Base-by-base conservation (phyloP, 352 stramenopile species). In the Achlya hypogyna region DNA sequence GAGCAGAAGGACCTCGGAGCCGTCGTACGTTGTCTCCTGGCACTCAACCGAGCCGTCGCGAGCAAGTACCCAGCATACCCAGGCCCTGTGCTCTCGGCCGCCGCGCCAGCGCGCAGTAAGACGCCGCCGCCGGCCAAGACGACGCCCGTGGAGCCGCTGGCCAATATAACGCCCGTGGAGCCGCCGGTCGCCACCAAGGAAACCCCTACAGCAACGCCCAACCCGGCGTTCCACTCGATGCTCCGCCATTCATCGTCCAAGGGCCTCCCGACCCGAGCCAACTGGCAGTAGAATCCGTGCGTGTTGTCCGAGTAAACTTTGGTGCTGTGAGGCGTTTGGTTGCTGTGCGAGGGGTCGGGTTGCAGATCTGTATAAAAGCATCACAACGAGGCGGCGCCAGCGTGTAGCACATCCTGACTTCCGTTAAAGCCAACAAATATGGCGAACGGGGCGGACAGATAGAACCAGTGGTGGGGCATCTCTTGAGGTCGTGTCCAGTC, bases 11-110 rank as follows among this genome's bases (percentile, higher is more conserved):
- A 96, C 59, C 32, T 95, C 2, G 76, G 75, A 27, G 72, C 89
- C n/a, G 88, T 96, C 25, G 80, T 91, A 23, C 84, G 87, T 42
- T 95, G 86, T 68, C 77, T 96, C 59, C 84, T 93, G 40, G 88
- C 88, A 0, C 74, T 96, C 0, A 86, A 84, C 23, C 82, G 84
- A 25, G 78, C 81, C 0, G 73, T 93, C 23, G 80, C 87, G 45
- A 91, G 90, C 75, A 88, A 84, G 22, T 74, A 87, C 25, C 77
- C 82, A 0, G 78, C 85, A n/a, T 93, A 81, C 51, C 69, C 76
- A 12, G 85, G 85, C 0, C 85, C 85, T 10, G 38, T 67, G 14
- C 34, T 67, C n/a, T n/a, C 56, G 22, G 18, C 27, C 9, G 14
- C 18, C 22, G 20, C n/a, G 20, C 18, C n/a, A 10, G 20, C 60